These are phyloP conservation scores for Cubamyces sp. DNA, from an alignment of 768 basidiomycete genomes.

Conservation along the genomic window DNA sequence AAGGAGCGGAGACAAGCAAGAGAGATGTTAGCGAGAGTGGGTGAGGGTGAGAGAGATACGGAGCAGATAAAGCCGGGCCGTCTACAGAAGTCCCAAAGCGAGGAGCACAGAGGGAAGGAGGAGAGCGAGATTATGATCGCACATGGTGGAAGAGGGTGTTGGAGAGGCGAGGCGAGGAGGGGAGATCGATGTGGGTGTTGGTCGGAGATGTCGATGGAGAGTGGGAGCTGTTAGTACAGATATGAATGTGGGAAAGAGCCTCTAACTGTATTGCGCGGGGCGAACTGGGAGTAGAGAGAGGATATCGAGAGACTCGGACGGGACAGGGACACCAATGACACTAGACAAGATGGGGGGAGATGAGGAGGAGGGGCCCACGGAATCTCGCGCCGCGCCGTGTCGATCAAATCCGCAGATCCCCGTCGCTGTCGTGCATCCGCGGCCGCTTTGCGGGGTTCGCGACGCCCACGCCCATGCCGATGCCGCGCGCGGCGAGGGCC, in stretches of 20 bases:
- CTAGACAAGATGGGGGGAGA: too few species aligned
- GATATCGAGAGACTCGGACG: not conserved
- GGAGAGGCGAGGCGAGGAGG: not conserved
- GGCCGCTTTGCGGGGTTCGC: slow-evolving; percentile 46
- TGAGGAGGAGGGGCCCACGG: too few species aligned
- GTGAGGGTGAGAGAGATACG: not conserved
- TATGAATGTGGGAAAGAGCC: slow-evolving; percentile 23
- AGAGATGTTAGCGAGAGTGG: slow-evolving; percentile 4
- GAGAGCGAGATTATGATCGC: not conserved
- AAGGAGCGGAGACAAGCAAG: not conserved
- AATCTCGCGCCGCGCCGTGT: not conserved
- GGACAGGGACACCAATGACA: too few species aligned
- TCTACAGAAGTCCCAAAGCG: slow-evolving; percentile 28
- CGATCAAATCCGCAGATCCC: slow-evolving; percentile 34
- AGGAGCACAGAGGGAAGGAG: slow-evolving; percentile 5
- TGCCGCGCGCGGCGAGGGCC: slow-evolving; percentile 80
- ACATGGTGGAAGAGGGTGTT: not conserved
- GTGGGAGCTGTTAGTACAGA: slow-evolving; percentile 22
- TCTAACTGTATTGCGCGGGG: slow-evolving; percentile 12
- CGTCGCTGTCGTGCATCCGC: slow-evolving; percentile 57
- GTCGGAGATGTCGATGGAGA: slow-evolving; percentile 1
- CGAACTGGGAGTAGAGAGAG: too few species aligned
- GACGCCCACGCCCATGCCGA: slow-evolving; percentile 45
- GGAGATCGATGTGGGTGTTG: not conserved
- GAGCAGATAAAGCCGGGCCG: slow-evolving; percentile 13